A percentile compares a stretch with the other conserved stretches of the same genome.
These are phyloP conservation scores for Zizania palustris DNA, from an alignment of 202 grass and related monocot species.

Conservation along the genomic window DNA sequence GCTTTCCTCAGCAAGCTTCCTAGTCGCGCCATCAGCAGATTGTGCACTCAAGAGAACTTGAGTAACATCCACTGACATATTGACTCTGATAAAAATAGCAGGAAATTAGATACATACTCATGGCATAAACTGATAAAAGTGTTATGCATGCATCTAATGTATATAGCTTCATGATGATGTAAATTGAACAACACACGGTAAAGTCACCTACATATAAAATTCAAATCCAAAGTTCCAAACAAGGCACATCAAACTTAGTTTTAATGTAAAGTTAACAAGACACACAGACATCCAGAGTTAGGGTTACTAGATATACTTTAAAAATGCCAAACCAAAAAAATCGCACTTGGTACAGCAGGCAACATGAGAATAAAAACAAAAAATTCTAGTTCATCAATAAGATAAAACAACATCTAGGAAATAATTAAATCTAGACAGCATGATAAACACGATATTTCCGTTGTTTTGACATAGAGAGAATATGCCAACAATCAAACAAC, in stretches of 20 bases:
- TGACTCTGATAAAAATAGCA: slow-evolving; percentile 44
- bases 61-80: slow-evolving; percentile 79
- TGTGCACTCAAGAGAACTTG: slow-evolving; percentile 86
- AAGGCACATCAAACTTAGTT: background rate
- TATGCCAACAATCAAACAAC: background rate
- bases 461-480: background rate
- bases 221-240: background rate
- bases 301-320: background rate
- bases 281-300: background rate
- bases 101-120: slow-evolving; percentile 16
- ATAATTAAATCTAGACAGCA: background rate
- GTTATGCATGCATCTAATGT: background rate
- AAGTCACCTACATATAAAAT: background rate
- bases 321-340: background rate
- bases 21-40: slow-evolving; percentile 60
- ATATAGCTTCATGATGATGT: background rate
- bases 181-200: background rate
- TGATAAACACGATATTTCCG: background rate
- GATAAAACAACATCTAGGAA: background rate
- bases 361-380: background rate
- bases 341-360: background rate
- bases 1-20: slow-evolving; percentile 87
- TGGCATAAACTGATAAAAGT: background rate
- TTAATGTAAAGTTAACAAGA: slow-evolving; percentile 1
- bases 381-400: background rate